Conservation (phyloP, 176 grass and related monocot genomes). For the Paspalum notatum region DNA sequence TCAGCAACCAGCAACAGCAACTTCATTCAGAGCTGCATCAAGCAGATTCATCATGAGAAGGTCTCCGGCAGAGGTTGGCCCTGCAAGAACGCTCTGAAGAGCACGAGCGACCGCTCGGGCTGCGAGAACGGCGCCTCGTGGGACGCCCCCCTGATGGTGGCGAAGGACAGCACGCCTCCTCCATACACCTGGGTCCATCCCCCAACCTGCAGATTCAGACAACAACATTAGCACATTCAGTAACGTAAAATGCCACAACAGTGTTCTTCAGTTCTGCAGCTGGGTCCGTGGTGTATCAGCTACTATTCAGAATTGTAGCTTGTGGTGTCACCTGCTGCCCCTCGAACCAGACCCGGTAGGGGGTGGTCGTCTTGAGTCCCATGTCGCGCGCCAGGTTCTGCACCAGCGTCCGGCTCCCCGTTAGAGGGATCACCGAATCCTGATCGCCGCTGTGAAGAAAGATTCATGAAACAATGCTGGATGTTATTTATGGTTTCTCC, state of each 20-base stretch:
- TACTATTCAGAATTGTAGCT: neutral
- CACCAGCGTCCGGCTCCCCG: constrained; percentile 82
- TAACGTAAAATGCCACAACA: neutral
- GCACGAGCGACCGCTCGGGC: constrained; percentile 86
- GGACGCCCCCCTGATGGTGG: constrained; percentile 91
- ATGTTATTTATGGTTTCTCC: constrained; percentile 1
- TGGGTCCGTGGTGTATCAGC: too few relatives aligned
- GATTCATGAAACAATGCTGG: constrained; percentile 15
- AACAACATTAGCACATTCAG: neutral
- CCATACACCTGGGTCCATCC: constrained; percentile 96
- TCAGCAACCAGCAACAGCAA: neutral
- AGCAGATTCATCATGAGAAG: constrained; percentile 57
- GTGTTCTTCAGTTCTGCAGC: neutral
- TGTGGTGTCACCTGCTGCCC: constrained; percentile 72
- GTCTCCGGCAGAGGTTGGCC: constrained; percentile 85
- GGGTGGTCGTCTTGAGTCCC: constrained; percentile 64
- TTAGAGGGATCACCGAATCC: constrained; percentile 95
- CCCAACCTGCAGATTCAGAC: constrained; percentile 59
- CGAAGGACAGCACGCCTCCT: constrained; percentile 69
- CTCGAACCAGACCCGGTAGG: constrained; percentile 93
- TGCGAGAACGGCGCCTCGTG: constrained; percentile 98
- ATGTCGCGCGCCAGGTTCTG: constrained; percentile 73
- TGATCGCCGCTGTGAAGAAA: constrained; percentile 79
- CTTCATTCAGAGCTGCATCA: neutral
- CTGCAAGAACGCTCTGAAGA: constrained; percentile 81